Evolutionary conservation across 768 basidiomycete species (phyloP).

Genomic region (Pleurotus salmoneostramineus): DNA sequence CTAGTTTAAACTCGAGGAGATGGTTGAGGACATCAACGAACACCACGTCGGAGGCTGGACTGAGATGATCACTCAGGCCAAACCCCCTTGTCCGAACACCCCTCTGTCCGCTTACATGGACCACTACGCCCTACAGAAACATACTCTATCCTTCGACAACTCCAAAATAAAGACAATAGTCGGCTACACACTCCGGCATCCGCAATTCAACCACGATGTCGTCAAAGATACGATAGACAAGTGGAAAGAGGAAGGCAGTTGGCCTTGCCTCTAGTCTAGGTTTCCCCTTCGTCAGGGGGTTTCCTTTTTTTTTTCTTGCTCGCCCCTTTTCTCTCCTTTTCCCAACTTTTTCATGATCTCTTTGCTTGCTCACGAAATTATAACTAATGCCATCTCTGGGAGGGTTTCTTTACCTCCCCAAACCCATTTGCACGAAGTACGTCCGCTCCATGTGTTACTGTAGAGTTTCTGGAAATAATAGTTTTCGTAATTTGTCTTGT

Average conservation of each 20-base stretch:
- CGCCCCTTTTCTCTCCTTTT: background rate
- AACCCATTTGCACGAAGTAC: background rate
- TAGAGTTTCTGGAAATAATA: conserved; percentile 1
- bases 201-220: conserved; percentile 56
- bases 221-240: conserved; percentile 72
- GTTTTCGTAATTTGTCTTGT: too few relatives aligned
- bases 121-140: conserved; percentile 65
- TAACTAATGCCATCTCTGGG: background rate
- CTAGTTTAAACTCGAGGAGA: conserved; percentile 60
- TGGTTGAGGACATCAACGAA: conserved; percentile 82
- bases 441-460: background rate
- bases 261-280: conserved; percentile 35
- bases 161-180: conserved; percentile 70
- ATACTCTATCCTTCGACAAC: conserved; percentile 64
- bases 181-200: conserved; percentile 62
- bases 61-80: conserved; percentile 69
- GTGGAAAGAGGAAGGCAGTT: conserved; percentile 71
- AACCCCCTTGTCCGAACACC: conserved; percentile 67
- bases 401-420: background rate
- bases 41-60: conserved; percentile 81
- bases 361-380: background rate
- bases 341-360: background rate
- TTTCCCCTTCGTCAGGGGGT: too few relatives aligned
- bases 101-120: conserved; percentile 81
- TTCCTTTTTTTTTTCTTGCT: background rate